Base-by-base conservation (phyloP, 2,329 filamentous ascomycete genomes). In the Aspergillus puulaauensis region DNA sequence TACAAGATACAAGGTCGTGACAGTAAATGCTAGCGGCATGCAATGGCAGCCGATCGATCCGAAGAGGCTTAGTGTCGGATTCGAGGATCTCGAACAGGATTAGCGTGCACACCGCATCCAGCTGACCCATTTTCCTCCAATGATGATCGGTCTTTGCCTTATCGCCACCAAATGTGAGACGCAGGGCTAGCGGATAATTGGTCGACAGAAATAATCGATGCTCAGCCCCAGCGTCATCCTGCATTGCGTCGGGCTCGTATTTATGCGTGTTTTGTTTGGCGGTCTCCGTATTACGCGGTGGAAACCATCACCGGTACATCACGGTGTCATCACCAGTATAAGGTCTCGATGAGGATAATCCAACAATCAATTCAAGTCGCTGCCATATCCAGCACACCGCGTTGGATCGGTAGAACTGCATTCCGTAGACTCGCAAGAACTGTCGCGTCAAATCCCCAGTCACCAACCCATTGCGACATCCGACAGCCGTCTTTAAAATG, bases 401-500 rank as follows among this genome's bases (percentile, higher is more conserved):
- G 62, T 27, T 67, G 60, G 40, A 49, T 67, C 3, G 74, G 74
- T 4, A 72, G 58, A 11, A 75, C 59, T 4, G 73, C 73, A 56
- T 75, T 74, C 27, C 73, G 67, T 33, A 78, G 63, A 17, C 66
- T 62, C 12, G 62, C 62, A 58, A 72, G 68, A 12, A 72, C 65
- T 37, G 62, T 62, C 1, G 60, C 44, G 43, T 77, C 72, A 24
- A 85, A 66, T 3, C 82, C 83, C 65, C 83, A 76, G 62, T 81
- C 83, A 3, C 83, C 82, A 52, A 78, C 79, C 83, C 83, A 85
- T 39, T 81, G 73, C 27, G 73, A 73, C 82, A 85, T 85, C 31
- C 74, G 73, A 6, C 73, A 75, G 0, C 83, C 82, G 39, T 78
- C 75, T 52, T 80, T 80, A 70, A 84, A 85, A 65, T 85, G 82